A percentile compares a stretch with the other conserved stretches of the same genome.
Evolutionary conservation across 306 rosid species (phyloP).

Genomic region (Quercus mongolica): DNA sequence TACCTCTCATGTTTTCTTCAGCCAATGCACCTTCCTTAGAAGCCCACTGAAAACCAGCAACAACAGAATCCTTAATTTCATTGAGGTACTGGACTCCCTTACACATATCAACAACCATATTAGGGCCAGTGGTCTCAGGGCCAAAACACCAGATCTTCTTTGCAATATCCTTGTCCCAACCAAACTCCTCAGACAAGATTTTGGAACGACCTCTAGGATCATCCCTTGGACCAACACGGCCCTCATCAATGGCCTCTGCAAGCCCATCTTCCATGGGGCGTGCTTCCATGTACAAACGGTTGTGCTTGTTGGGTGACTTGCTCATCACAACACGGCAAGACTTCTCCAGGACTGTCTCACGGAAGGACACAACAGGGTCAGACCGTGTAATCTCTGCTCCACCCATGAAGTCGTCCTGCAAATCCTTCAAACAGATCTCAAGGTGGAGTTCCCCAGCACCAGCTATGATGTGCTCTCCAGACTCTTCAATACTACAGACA

Average conservation of each 20-base stretch:
- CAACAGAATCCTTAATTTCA: conserved; percentile 63
- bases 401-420: conserved; percentile 73
- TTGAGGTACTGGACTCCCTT: conserved; percentile 69
- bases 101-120: conserved; percentile 65
- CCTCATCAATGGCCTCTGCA: conserved; percentile 64
- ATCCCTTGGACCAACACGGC: conserved; percentile 56
- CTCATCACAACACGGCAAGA: conserved; percentile 68
- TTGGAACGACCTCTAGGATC: conserved; percentile 49
- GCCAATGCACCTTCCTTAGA: conserved; percentile 64
- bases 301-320: conserved; percentile 73
- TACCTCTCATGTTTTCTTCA: conserved; percentile 64
- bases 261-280: conserved; percentile 63
- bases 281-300: conserved; percentile 73
- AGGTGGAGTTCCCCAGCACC: conserved; percentile 82
- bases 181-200: conserved; percentile 50
- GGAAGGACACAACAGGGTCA: conserved; percentile 71
- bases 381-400: conserved; percentile 66
- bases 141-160: conserved; percentile 69
- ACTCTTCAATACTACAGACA: conserved; percentile 54
- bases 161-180: conserved; percentile 67
- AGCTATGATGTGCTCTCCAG: conserved; percentile 77
- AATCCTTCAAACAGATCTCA: conserved; percentile 71
- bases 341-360: conserved; percentile 65
- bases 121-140: conserved; percentile 59
- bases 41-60: conserved; percentile 66